phyloP scores from a whole-genome alignment of 2,329 filamentous ascomycete genomes.

The Curvularia eragrostidis region DNA sequence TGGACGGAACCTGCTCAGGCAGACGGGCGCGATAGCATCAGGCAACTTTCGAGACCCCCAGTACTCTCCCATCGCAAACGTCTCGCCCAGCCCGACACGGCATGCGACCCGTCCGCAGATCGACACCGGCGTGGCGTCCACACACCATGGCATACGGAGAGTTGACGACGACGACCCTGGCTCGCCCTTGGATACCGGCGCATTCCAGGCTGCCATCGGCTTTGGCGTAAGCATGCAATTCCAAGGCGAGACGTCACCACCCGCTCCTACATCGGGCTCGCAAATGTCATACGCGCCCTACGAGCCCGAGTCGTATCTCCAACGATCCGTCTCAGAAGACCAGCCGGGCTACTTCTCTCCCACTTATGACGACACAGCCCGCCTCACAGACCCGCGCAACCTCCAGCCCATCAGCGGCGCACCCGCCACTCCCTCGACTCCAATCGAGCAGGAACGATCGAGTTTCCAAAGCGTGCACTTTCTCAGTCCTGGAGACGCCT shows the following conservation, averaged over 20 bases:
- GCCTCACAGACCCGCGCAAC: constrained; percentile 63
- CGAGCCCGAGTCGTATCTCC: constrained; percentile 36
- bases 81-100: constrained; percentile 58
- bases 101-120: constrained; percentile 39
- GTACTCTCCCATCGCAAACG: constrained; percentile 62
- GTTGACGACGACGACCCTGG: constrained; percentile 46
- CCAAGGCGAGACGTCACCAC: constrained; percentile 48
- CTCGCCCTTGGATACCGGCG: constrained; percentile 55
- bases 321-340: constrained; percentile 58
- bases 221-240: constrained; percentile 57
- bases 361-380: constrained; percentile 64
- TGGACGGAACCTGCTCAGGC: constrained; percentile 56
- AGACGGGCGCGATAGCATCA: constrained; percentile 52
- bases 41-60: constrained; percentile 50
- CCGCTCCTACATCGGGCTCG: constrained; percentile 31
- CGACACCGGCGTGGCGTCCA: constrained; percentile 45
- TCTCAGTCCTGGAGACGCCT: constrained; percentile 51
- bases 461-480: constrained; percentile 64
- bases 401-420: constrained; percentile 66
- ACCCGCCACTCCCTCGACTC: constrained; percentile 51
- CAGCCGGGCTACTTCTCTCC: constrained; percentile 64
- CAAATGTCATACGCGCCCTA: constrained; percentile 57
- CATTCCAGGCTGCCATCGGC: constrained; percentile 58
- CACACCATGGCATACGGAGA: constrained; percentile 33
- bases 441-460: constrained; percentile 52